Evolutionary conservation across 1,284 basidiomycete genomes (phyloP), one percentile per base, ranked within the genome.

Genomic region (Limonomyces culmigenus): DNA sequence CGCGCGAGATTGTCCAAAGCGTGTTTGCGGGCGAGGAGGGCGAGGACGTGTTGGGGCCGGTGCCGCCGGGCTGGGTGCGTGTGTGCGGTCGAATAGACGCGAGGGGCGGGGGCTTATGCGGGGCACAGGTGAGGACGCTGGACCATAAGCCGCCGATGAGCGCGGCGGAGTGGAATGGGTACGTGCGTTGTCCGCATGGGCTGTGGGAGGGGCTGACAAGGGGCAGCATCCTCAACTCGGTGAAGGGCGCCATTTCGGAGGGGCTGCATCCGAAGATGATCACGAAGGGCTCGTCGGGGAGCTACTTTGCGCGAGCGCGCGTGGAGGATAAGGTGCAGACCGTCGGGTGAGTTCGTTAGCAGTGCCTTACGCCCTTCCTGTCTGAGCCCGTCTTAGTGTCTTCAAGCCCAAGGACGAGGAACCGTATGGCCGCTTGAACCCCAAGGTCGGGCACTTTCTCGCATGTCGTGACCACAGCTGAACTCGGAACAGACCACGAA

Each of bases 391-490:
- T 33, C 11, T 32, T 42, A 86, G 80, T 14, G 79, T 89, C 4
- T 89, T 89, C 55, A 88, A 91, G 50, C 86, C 86, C 2, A 87
- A 88, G 50, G 86, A 89, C 47, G 86, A 89, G 52, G 85, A 88
- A 45, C 83, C 83, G 3, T 86, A 86, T 47, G 81, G 81, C 19
- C 63, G 74, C 23, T 59, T 87, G 15, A 89, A 89, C 50, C 85
- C 85, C 3, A 85, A 86, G 65, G 77, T 71, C 35, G 31, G 45
- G 5, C 8, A 14, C n/a, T 32, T 18, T 13, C 35, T 30, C 4
- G 12, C 30, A 3, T 17, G 27, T 1, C 17, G 21, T 15, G 19
- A 25, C 12, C 19, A 35, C 39, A 31, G 19, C 29, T 18, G 12
- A 12, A 38, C 17, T 38, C 41, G 33, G 29, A 29, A 38, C 32